phyloP scores from a whole-genome alignment of 139 green algal species.

The Tetraselmis chui region DNA sequence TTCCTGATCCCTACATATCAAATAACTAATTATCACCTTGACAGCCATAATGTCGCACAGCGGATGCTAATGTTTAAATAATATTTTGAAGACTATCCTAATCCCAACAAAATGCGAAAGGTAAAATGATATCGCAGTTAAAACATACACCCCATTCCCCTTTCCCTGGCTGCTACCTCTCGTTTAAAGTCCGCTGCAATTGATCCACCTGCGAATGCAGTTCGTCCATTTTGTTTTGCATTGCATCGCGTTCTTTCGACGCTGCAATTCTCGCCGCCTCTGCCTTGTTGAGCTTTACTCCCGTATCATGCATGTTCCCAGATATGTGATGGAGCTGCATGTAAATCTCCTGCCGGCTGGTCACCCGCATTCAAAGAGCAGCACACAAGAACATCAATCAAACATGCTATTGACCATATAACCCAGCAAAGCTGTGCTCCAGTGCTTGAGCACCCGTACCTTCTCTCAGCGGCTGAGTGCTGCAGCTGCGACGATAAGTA shows the following conservation, averaged over 20 bases:
- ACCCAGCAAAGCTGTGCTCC: too few relatives aligned
- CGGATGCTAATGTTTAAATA: not conserved
- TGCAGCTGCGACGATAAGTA: too few relatives aligned
- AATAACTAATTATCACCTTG: not conserved
- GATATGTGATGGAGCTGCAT: not conserved
- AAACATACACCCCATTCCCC: not conserved
- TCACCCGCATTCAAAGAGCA: too few relatives aligned
- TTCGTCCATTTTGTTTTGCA: not conserved
- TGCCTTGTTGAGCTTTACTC: not conserved
- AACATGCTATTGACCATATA: too few relatives aligned
- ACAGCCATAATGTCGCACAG: not conserved
- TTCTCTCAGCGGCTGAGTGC: too few relatives aligned
- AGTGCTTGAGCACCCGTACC: too few relatives aligned
- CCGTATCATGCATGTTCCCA: not conserved
- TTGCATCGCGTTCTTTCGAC: not conserved
- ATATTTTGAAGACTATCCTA: too few relatives aligned
- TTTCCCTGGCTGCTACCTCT: not conserved
- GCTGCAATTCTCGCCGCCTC: not conserved
- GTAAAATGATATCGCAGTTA: too few relatives aligned
- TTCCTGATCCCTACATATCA: not conserved
- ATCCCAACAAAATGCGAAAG: too few relatives aligned
- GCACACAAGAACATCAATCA: too few relatives aligned
- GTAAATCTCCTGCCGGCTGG: not conserved
- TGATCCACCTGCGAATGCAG: not conserved
- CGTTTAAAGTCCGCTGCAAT: not conserved